Base-by-base conservation (phyloP, 78 protist species). In the Polysphondylium violaceum region DNA sequence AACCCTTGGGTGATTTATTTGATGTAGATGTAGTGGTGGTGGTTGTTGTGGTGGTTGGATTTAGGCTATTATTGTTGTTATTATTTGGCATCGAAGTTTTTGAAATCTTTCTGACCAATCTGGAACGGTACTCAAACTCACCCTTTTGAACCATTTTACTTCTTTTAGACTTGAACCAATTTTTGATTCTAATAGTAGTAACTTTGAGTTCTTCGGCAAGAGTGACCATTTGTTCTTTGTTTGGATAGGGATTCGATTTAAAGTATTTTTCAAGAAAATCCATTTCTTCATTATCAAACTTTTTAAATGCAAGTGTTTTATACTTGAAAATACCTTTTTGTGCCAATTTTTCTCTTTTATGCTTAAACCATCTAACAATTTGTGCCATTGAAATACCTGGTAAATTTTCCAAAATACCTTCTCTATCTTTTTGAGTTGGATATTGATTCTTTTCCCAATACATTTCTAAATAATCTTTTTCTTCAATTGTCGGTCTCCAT, bases 141-240 rank as follows among this genome's bases (percentile, higher is more conserved):
- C 85, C 85, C 11, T 25, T 33, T 23, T n/a, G 38, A 40, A 17
- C n/a, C 23, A 75, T 21, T 40, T 36, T 55, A 41, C 65, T 11
- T 38, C 85, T 1, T 25, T 59, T 75, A 1, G 71, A n/a, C 41
- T 75, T 75, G 60, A 75, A 75, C 85, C 85, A 75, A 75, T 75
- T 75, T 19, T 41, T 56, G 3, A 75, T 36, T 41, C 35, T 55
- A 40, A 25, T 4, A 2, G 43, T 47, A 21, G 7, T 35, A 8
- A 59, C 69, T 41, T 33, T 16, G 19, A 75, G 3, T 35, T 72
- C 50, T 21, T 75, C n/a, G 8, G 69, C 47, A 1, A 75, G 31
- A 2, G 67, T 9, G 19, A 59, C 16, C 38, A 75, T 56, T 11
- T 75, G 8, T 3, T 56, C 85, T 56, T 59, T 38, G 47, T 2